Conservation (phyloP, 2,329 filamentous ascomycete species). For the Emmonsiellopsis sp. region DNA sequence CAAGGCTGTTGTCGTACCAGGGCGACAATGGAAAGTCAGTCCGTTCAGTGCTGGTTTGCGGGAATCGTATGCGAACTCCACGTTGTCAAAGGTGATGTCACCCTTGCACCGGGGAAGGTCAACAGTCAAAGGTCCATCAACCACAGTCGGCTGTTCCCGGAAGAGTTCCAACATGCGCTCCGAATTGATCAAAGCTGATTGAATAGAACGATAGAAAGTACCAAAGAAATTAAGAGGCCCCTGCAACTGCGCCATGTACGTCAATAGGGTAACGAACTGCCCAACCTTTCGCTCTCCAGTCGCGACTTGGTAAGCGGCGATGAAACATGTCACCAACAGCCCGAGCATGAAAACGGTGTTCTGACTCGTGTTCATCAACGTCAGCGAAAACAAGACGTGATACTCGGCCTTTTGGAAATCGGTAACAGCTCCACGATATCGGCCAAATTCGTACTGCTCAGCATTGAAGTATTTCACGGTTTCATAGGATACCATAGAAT, state of each 20-base stretch:
- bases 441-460: constrained; percentile 66
- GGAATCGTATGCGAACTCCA: constrained; percentile 82
- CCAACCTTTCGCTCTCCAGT: constrained; percentile 57
- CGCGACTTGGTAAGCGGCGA: constrained; percentile 69
- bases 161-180: constrained; percentile 92
- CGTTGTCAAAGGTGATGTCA: constrained; percentile 77
- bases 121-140: constrained; percentile 61
- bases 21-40: constrained; percentile 73
- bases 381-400: constrained; percentile 66
- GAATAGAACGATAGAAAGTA: constrained; percentile 90
- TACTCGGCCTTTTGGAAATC: constrained; percentile 68
- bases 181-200: constrained; percentile 94
- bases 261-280: constrained; percentile 63
- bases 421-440: constrained; percentile 62
- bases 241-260: constrained; percentile 72
- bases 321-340: constrained; percentile 60
- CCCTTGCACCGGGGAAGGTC: constrained; percentile 63
- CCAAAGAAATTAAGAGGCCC: constrained; percentile 80
- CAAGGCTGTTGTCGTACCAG: constrained; percentile 89
- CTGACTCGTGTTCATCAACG: constrained; percentile 72
- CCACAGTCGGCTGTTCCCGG: constrained; percentile 87
- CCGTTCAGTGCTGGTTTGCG: constrained; percentile 78
- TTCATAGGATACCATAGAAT: constrained; percentile 98
- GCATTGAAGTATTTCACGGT: constrained; percentile 88
- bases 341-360: constrained; percentile 72